Conservation (phyloP, 129 eudicot genomes). For the Saussurea involucrata region DNA sequence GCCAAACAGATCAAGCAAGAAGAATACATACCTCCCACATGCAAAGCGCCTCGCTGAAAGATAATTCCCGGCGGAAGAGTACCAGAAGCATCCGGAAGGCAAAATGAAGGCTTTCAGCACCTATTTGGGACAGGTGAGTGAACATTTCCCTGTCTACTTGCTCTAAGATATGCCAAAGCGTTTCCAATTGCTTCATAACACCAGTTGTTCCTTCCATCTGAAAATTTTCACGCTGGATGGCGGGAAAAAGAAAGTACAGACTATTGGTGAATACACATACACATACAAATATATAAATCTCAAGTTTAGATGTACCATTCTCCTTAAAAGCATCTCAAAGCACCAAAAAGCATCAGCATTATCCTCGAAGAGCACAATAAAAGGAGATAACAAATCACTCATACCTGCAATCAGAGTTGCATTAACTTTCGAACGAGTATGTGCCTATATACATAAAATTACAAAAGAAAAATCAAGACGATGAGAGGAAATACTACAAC, state of each 20-base stretch:
- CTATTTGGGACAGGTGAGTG: slow-evolving; percentile 73
- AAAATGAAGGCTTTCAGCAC: slow-evolving; percentile 98
- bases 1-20: slow-evolving; percentile 8
- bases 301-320: slow-evolving; percentile 57
- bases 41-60: slow-evolving; percentile 87
- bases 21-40: slow-evolving; percentile 97
- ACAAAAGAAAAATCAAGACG: not conserved
- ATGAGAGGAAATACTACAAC: slow-evolving; percentile 34
- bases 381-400: slow-evolving; percentile 97
- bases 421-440: slow-evolving; percentile 8
- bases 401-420: slow-evolving; percentile 55
- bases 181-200: slow-evolving; percentile 87
- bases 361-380: slow-evolving; percentile 92
- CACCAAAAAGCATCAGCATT: slow-evolving; percentile 99
- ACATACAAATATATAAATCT: not conserved
- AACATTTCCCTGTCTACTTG: slow-evolving; percentile 83
- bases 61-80: slow-evolving; percentile 90
- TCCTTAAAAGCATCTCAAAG: slow-evolving; percentile 93
- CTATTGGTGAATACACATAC: not conserved
- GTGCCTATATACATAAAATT: not conserved
- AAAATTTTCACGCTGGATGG: slow-evolving; percentile 77
- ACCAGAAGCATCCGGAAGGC: slow-evolving; percentile 97
- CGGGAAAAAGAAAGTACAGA: not conserved
- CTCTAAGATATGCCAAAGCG: slow-evolving; percentile 80
- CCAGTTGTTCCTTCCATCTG: slow-evolving; percentile 98